These are phyloP conservation scores for Chalciporus sphaerocephalus DNA, from an alignment of 768 basidiomycete species.

Conservation along the genomic window DNA sequence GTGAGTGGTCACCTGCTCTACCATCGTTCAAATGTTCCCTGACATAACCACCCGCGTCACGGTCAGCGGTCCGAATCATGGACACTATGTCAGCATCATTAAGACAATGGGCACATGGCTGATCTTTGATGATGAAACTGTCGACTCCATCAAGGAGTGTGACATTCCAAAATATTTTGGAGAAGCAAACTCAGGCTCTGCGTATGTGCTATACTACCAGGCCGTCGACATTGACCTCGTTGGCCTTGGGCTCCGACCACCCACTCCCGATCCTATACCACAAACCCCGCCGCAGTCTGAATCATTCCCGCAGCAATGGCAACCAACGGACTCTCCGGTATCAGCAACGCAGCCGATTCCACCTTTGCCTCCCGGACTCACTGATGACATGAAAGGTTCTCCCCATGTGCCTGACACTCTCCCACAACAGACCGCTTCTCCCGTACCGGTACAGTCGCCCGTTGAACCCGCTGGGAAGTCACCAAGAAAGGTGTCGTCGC, in stretches of 20 bases:
- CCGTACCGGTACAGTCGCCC: constrained; percentile 17
- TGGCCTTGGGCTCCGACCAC: constrained; percentile 59
- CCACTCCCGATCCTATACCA: constrained; percentile 20
- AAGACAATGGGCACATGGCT: constrained; percentile 83
- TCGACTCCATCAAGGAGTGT: constrained; percentile 79
- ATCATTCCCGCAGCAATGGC: constrained; percentile 4
- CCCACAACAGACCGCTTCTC: constrained; percentile 19
- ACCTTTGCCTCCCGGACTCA: constrained; percentile 37
- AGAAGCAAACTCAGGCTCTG: constrained; percentile 80
- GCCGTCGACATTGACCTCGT: constrained; percentile 78
- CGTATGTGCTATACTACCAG: constrained; percentile 97
- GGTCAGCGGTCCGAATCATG: constrained; percentile 91
- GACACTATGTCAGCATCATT: constrained; percentile 95
- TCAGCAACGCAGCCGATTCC: constrained; percentile 23
- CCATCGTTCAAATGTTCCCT: constrained; percentile 5
- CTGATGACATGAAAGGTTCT: constrained; percentile 21
- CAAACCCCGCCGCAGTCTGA: constrained; percentile 16
- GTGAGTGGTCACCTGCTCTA: constrained; percentile 49
- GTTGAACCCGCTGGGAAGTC: constrained; percentile 14
- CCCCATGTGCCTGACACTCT: constrained; percentile 12
- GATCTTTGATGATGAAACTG: constrained; percentile 93
- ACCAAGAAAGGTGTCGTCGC: constrained; percentile 22
- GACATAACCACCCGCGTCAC: constrained; percentile 11
- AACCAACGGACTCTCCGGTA: constrained; percentile 25
- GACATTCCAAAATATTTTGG: constrained; percentile 96